Base-by-base conservation (phyloP, 306 rosid genomes). In the Styphnolobium japonicum region DNA sequence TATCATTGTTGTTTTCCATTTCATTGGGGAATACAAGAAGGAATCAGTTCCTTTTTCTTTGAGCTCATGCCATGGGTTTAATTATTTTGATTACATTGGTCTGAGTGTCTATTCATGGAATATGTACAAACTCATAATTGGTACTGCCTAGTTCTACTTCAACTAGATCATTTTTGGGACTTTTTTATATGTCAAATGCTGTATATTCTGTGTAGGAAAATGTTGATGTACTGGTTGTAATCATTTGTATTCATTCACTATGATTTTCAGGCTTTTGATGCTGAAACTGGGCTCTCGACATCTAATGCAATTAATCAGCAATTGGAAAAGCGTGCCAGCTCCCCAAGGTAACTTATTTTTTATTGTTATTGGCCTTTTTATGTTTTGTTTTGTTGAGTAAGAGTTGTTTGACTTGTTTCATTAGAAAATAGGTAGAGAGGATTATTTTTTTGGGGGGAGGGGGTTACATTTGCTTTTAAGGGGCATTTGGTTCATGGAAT, bases 261-360 rank as follows among this genome's bases (percentile, higher is more conserved):
- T 82, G 76, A 40, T 78, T 86, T 88, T 82, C 92, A 96, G 99
- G 91, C 81, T 81, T 73, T 63, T 73, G 90, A 86, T 71, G 82
- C 71, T 75, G 98, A 86, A 81, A 81, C 84, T 42, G 83, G 58
- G 82, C 67, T 85, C 69, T 46, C 80, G 51, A 68, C 74, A 22
- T 76, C 84, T 39, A 81, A 72, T 82, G 84, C 57, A 45, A 75
- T 40, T 43, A 91, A 80, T 81, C 93, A 67, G 80, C 92, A 84
- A 78, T 85, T 67, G 52, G 94, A 87, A 57, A 91, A 39, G 78
- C 84, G 87, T 29, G 1, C 67, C 58, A 81, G 76, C 81, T 73
- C 87, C 57, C 86, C 86, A 4, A 84, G 87, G 90, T 87, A 81
- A 78, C 58, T 25, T 21, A 22, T 34, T 60, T 34, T 73, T 80